Base-by-base conservation (phyloP, 2,329 filamentous ascomycete species). In the Fusarium sp. region DNA sequence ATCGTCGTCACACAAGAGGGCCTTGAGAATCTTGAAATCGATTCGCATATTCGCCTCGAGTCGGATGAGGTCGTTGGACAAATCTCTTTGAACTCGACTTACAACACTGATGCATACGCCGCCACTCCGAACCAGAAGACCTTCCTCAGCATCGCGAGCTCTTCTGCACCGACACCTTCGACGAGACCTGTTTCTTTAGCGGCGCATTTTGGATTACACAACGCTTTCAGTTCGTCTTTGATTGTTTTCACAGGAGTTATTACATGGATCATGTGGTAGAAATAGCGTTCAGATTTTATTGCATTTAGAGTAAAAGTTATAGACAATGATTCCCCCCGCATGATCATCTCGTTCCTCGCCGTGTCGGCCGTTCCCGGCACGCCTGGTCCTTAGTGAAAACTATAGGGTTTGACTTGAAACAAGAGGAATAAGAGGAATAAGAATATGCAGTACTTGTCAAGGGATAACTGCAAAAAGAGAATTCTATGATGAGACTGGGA, bases 41-140 rank as follows among this genome's bases (percentile, higher is more conserved):
- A 90, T 30, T 91, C 89, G 0, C 92, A 89, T 86, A 88, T 91
- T 51, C 84, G 89, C 2, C 82, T 93, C 32, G 90, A 92, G 76
- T 85, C 86, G 45, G 88, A 88, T 0, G 82, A 81, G 1, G 78
- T 87, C 0, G 86, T 89, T 1, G 89, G 87, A 0, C 79, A 72
- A 5, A 85, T 92, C 8, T 83, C 82, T 5, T 78, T 93, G 58
- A 92, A 92, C 73, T 80, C 83, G 5, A 92, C 90, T 0, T 92
- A 89, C 69, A 89, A 90, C 2, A 72, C 76, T 8, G 90, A 92
- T 77, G 61, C 68, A 38, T 92, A 92, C 77, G 83, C 84, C 2
- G 75, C 78, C 6, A 86, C 85, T 5, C 81, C 83, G 3, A 79
- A 86, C 28, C 79, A 82, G 32, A 82, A 77, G 66, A 83, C 81